phyloP scores from a whole-genome alignment of 305 asterid genomes.

The Fraxinus velutina region DNA sequence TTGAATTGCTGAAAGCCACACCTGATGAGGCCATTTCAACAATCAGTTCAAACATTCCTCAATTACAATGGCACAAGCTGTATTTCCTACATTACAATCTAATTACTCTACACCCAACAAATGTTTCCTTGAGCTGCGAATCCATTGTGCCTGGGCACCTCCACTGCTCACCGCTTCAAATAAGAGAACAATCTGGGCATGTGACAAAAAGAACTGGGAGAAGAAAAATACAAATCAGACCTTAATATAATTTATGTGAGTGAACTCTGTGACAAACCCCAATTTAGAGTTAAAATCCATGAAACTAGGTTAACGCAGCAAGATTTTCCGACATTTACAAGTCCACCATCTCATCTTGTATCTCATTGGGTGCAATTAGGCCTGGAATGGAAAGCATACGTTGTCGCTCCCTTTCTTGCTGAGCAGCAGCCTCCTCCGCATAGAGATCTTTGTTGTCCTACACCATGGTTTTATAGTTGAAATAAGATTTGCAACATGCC shows the following conservation, averaged over 20 bases:
- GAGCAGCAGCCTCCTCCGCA: slow-evolving; percentile 95
- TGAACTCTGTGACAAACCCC: slow-evolving; percentile 26
- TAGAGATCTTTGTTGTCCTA: slow-evolving; percentile 97
- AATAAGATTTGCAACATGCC: not conserved
- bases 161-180: slow-evolving; percentile 34
- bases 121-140: slow-evolving; percentile 28
- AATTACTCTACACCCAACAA: slow-evolving; percentile 49
- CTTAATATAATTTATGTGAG: slow-evolving; percentile 15
- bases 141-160: slow-evolving; percentile 22
- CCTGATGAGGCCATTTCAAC: slow-evolving; percentile 13
- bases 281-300: slow-evolving; percentile 25
- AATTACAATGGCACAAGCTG: slow-evolving; percentile 35
- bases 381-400: slow-evolving; percentile 89
- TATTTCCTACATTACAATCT: slow-evolving; percentile 46
- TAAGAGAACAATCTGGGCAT: slow-evolving; percentile 24
- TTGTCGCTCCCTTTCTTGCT: slow-evolving; percentile 77
- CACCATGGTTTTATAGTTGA: slow-evolving; percentile 8
- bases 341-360: slow-evolving; percentile 87
- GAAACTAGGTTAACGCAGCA: slow-evolving; percentile 25
- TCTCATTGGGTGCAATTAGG: slow-evolving; percentile 82
- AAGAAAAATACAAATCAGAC: slow-evolving; percentile 24
- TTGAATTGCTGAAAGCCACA: slow-evolving; percentile 24
- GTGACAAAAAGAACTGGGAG: slow-evolving; percentile 17
- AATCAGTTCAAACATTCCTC: slow-evolving; percentile 18
- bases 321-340: slow-evolving; percentile 34